Percentiles rank a stretch among this genome's conserved stretches.
Conservation (phyloP, 2,329 filamentous ascomycete species). For the Beauveria sp. region DNA sequence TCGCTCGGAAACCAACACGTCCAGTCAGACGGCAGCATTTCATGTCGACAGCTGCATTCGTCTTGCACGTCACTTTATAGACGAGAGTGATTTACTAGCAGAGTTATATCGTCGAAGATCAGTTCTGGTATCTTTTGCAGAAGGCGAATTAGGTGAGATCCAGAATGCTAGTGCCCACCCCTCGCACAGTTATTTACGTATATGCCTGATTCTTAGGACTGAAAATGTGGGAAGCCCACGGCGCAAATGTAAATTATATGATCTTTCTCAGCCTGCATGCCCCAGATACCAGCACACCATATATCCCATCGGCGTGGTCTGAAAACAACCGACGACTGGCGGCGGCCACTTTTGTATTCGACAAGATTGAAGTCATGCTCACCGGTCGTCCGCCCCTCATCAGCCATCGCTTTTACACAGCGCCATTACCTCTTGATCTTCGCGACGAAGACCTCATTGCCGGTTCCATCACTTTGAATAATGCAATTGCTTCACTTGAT, state of each 20-base stretch:
- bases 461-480: slow-evolving; percentile 18
- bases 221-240: slow-evolving; percentile 2
- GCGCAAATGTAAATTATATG: background rate
- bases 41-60: slow-evolving; percentile 7
- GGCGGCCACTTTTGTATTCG: slow-evolving; percentile 20
- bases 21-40: background rate
- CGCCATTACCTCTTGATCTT: slow-evolving; percentile 48
- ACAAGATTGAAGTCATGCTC: slow-evolving; percentile 45
- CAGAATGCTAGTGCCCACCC: background rate
- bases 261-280: background rate
- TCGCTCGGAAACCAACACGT: background rate
- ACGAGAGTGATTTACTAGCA: slow-evolving; percentile 4
- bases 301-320: slow-evolving; percentile 2
- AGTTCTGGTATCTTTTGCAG: background rate
- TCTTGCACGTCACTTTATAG: slow-evolving; percentile 3
- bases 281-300: background rate
- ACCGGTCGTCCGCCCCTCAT: slow-evolving; percentile 47
- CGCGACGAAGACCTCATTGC: slow-evolving; percentile 40
- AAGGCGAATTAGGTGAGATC: slow-evolving; percentile 8
- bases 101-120: slow-evolving; percentile 8
- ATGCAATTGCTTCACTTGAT: slow-evolving; percentile 30
- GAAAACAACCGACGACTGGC: slow-evolving; percentile 7
- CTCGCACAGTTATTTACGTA: background rate
- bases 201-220: background rate
- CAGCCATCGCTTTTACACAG: slow-evolving; percentile 43